A percentile compares a stretch with the other conserved stretches of the same genome.
These are phyloP conservation scores for Spinacia oleracea DNA, from an alignment of 179 eudicot genomes.

Conservation along the genomic window DNA sequence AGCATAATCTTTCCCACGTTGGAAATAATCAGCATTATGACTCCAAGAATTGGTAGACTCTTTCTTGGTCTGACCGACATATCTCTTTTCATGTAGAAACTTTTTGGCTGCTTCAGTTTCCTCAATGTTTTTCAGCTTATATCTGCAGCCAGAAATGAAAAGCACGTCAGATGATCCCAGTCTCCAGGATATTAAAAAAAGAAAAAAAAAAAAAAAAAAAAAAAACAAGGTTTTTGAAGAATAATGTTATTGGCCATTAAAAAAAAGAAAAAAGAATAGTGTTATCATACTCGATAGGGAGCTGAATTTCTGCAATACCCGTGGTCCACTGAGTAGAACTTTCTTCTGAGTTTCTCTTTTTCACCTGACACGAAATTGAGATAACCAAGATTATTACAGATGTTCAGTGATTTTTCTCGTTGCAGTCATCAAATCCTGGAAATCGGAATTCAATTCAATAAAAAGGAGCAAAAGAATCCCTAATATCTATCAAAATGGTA, in stretches of 20 bases:
- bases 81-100: conserved; percentile 92
- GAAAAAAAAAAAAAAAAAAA: no score
- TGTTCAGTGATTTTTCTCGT: neutral
- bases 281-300: conserved; percentile 83
- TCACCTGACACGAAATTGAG: conserved; percentile 51
- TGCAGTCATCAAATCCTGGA: neutral
- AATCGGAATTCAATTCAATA: conserved; percentile 11
- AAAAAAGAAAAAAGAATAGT: neutral
- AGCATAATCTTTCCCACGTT: conserved; percentile 92
- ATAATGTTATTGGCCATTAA: conserved; percentile 16
- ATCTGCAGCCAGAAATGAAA: conserved; percentile 44
- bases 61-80: conserved; percentile 58
- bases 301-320: conserved; percentile 97
- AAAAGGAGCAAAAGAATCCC: neutral
- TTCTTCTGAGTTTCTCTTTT: conserved; percentile 81
- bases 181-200: no score
- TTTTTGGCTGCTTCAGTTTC: conserved; percentile 98
- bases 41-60: conserved; percentile 73
- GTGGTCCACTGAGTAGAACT: conserved; percentile 99
- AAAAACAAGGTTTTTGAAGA: conserved; percentile 2
- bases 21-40: conserved; percentile 88
- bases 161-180: neutral
- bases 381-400: neutral
- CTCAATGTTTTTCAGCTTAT: conserved; percentile 88
- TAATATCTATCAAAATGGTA: neutral